A percentile compares a stretch with the other conserved stretches of the same genome.
phyloP scores from a whole-genome alignment of 371 early-diverging fungal genomes.

The Mortierella sp. region DNA sequence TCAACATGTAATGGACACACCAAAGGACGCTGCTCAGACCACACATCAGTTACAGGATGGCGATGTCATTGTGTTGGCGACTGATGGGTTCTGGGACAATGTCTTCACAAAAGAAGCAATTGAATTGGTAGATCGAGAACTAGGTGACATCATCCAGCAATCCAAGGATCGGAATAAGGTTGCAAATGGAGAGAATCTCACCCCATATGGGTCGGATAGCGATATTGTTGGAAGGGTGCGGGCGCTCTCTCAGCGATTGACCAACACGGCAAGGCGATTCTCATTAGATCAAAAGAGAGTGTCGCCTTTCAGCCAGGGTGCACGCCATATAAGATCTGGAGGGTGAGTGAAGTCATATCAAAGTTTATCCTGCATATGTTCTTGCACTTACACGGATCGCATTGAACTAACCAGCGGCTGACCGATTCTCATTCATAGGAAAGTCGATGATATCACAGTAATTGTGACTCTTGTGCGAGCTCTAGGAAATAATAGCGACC shows the following conservation, averaged over 20 bases:
- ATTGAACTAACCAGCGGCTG: background rate
- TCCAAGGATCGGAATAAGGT: background rate
- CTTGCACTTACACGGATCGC: background rate
- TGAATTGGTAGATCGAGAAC: conserved; percentile 60
- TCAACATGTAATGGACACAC: conserved; percentile 19
- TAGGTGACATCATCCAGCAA: conserved; percentile 54
- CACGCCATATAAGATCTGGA: conserved; percentile 42
- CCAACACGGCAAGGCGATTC: conserved; percentile 68
- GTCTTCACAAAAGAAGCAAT: conserved; percentile 74
- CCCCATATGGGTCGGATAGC: background rate
- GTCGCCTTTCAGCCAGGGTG: conserved; percentile 53
- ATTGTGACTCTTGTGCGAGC: conserved; percentile 57
- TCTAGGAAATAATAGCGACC: no score
- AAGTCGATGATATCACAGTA: conserved; percentile 62
- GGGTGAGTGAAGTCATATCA: conserved; percentile 29
- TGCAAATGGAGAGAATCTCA: no score
- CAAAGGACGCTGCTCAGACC: conserved; percentile 72
- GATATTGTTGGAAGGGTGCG: conserved; percentile 60
- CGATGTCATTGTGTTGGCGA: conserved; percentile 76
- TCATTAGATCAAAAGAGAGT: conserved; percentile 67
- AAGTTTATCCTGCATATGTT: no score
- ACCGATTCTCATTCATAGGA: conserved; percentile 22
- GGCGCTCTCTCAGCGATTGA: conserved; percentile 64
- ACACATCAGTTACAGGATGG: conserved; percentile 73
- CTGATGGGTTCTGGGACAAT: conserved; percentile 82